Evolutionary conservation across 176 grass and related monocot genomes (phyloP), one percentile per base, ranked within the genome.

Genomic region (Miscanthus lutarioriparius): DNA sequence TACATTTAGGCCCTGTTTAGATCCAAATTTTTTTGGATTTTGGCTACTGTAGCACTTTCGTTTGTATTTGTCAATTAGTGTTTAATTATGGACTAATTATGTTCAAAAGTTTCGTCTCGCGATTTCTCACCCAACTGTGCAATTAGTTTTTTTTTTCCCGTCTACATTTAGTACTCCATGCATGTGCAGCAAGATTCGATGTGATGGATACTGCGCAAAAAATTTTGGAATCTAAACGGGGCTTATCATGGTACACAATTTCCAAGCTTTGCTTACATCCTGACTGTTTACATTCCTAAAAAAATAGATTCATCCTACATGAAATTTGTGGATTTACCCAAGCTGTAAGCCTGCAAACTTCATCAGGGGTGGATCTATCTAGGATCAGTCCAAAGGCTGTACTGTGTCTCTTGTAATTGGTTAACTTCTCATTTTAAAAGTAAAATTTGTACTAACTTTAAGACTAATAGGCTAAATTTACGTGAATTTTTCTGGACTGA

Each of bases 251-350:
- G 19, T 38, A 53, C 43, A 80, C 67, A 20, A 67, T 78, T 56
- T 81, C 61, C 20, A 72, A 73, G 36, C 36, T 71, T 72, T 77
- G 17, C 26, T 14, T 78, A 22, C 47, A 28, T 76, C 32, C 10
- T 79, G 40, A 40, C 75, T 81, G 23, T 63, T 43, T 82, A 10
- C 5, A 38, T 83, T 90, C 47, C 22, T 28, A n/a, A n/a, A 67
- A 79, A 83, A 26, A 16, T 86, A 79, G 28, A 38, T 17, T 37
- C 35, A 77, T 45, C 17, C 3, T 64, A 28, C 56, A 73, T 67
- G 83, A 79, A 77, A 35, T 41, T 39, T 72, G 26, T 78, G 58
- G 30, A 26, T 82, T 90, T 76, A 58, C 16, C 59, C 45, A 80
- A 77, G 12, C 17, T 74, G 17, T 66, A 66, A 53, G 23, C 26